Base-by-base conservation (phyloP, 2,329 filamentous ascomycete species). In the Periconia macrospinosa region DNA sequence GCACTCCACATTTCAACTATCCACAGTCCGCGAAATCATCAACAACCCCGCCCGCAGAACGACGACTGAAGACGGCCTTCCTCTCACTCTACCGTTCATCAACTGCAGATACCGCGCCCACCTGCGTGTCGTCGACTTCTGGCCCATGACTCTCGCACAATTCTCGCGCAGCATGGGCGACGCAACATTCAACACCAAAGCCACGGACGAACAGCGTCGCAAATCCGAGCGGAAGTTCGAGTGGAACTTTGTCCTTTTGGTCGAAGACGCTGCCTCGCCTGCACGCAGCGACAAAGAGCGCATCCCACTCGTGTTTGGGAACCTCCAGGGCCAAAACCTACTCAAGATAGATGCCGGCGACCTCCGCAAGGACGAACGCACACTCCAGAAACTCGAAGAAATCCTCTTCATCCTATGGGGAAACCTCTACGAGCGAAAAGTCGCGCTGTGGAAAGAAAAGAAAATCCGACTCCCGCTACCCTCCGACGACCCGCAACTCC, bases 351-450 rank as follows among this genome's bases (percentile, higher is more conserved):
- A 83, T 60, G 81, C 87, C 41, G 70, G 70, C 7, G 74, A 85
- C 70, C 79, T 96, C 33, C 81, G 80, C 18, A 68, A 72, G n/a
- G 88, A 59, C 43, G 62, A 72, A 2, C 48, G 70, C 0, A 65
- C 75, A 1, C 75, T 94, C 1, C 68, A 63, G 2, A 57, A 70
- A 7, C 75, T 97, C 5, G 82, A 84, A 47, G 84, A 95, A 61
- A 86, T 83, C 61, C 78, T 97, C 51, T 93, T 88, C 68, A 76
- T 85, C 35, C 78, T 97, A 1, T 97, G 93, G 92, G 93, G 93
- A 1, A 84, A 96, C 56, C 78, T 97, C 1, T 56, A 62, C 17
- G 70, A 72, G 44, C 47, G 70, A 20, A 73, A 73, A 41, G 86
- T 92, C 67, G 91, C 96, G 68, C 71, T 77, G 45, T 42, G 41